phyloP scores from a whole-genome alignment of 140 eudicot species.

The Flaveria floridana region DNA sequence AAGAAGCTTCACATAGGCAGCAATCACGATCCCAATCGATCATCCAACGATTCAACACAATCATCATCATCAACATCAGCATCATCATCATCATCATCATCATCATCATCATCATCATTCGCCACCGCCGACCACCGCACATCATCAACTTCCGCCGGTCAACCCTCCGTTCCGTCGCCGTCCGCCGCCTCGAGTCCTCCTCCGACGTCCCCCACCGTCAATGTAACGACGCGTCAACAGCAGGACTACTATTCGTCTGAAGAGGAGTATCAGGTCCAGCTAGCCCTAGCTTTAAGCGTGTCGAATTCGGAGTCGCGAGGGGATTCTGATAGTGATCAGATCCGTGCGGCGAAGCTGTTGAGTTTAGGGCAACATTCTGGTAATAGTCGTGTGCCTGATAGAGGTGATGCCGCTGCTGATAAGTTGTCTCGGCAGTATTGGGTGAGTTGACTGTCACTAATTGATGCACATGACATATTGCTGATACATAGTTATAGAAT shows the following conservation, averaged over 20 bases:
- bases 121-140: slow-evolving; percentile 34
- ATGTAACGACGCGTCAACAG: slow-evolving; percentile 29
- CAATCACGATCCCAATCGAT: slow-evolving; percentile 63
- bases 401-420: slow-evolving; percentile 61
- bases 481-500: neutral
- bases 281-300: slow-evolving; percentile 91
- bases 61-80: slow-evolving; percentile 21
- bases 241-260: slow-evolving; percentile 77
- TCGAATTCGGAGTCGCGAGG: slow-evolving; percentile 52
- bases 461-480: neutral
- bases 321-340: slow-evolving; percentile 48
- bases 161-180: slow-evolving; percentile 29
- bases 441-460: slow-evolving; percentile 47
- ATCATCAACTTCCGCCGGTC: slow-evolving; percentile 32
- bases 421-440: slow-evolving; percentile 78
- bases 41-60: slow-evolving; percentile 48
- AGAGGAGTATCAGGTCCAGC: slow-evolving; percentile 91
- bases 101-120: slow-evolving; percentile 24
- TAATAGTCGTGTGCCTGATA: slow-evolving; percentile 23
- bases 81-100: neutral
- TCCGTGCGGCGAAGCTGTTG: slow-evolving; percentile 46
- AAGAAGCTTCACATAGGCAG: too few relatives aligned
- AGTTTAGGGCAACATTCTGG: slow-evolving; percentile 40
- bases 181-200: slow-evolving; percentile 34
- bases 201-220: slow-evolving; percentile 39